phyloP scores from a whole-genome alignment of 345 rosid species.

The Turritis glabra region DNA sequence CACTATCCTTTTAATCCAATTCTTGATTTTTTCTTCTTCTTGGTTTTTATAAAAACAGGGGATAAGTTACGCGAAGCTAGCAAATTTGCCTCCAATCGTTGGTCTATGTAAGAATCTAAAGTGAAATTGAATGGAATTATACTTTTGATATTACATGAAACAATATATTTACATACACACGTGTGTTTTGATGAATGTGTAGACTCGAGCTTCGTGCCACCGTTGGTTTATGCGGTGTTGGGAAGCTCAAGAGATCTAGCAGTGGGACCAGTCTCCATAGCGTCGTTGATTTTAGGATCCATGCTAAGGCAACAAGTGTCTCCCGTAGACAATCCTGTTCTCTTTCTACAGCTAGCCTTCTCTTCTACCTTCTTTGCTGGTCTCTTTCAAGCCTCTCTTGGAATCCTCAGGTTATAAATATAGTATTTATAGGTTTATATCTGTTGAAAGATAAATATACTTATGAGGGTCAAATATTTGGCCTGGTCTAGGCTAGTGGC shows the following conservation, averaged over 20 bases:
- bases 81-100: conserved; percentile 82
- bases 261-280: conserved; percentile 94
- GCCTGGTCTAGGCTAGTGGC: conserved; percentile 1
- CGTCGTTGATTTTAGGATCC: conserved; percentile 90
- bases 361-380: conserved; percentile 95
- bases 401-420: conserved; percentile 63
- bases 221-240: conserved; percentile 85
- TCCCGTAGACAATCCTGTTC: conserved; percentile 54
- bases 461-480: conserved; percentile 11
- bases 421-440: background rate
- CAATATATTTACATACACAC: background rate
- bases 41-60: conserved; percentile 53
- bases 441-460: conserved; percentile 5
- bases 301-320: conserved; percentile 90
- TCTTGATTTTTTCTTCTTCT: background rate
- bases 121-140: background rate
- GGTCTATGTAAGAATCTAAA: conserved; percentile 77
- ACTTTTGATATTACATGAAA: background rate
- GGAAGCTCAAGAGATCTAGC: conserved; percentile 98
- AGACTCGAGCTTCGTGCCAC: conserved; percentile 99
- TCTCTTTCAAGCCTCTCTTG: conserved; percentile 89
- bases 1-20: background rate
- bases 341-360: conserved; percentile 88
- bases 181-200: conserved; percentile 6
- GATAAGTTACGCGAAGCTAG: conserved; percentile 95